These are phyloP conservation scores for Escallonia herrerae DNA, from an alignment of 129 eudicot genomes.

Conservation along the genomic window DNA sequence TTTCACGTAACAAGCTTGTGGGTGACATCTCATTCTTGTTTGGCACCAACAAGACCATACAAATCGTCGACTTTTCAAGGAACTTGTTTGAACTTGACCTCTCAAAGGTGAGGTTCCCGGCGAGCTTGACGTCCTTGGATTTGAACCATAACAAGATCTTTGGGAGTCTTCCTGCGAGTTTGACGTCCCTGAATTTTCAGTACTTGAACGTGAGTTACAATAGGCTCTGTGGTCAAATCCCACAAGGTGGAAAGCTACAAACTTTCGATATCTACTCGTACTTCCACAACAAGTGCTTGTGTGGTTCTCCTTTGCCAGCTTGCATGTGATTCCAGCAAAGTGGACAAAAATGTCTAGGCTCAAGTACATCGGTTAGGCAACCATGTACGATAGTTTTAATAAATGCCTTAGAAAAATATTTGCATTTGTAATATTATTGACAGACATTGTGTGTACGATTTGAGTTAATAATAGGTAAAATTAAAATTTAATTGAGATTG, in stretches of 20 bases:
- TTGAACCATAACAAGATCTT: constrained; percentile 49
- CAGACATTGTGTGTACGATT: no score
- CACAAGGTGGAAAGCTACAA: constrained; percentile 45
- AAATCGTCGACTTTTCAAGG: constrained; percentile 25
- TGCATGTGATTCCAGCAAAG: constrained; percentile 14
- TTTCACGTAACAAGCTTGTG: constrained; percentile 42
- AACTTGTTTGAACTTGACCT: constrained; percentile 43
- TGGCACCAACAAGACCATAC: constrained; percentile 41
- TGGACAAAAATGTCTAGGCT: no score
- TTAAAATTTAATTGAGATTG: no score
- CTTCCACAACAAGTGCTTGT: constrained; percentile 56
- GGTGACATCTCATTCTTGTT: constrained; percentile 66
- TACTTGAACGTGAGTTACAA: constrained; percentile 60
- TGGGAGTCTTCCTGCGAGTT: constrained; percentile 40
- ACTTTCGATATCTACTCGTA: constrained; percentile 22
- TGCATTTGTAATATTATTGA: no score
- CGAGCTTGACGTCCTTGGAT: constrained; percentile 33
- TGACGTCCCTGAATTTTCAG: constrained; percentile 17
- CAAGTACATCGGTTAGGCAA: no score
- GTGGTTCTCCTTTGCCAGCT: constrained; percentile 51
- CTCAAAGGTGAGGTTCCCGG: constrained; percentile 33
- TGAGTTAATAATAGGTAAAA: no score
- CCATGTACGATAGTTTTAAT: no score
- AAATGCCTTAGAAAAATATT: no score
- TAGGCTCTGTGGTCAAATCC: constrained; percentile 62